Evolutionary conservation across 768 basidiomycete species (phyloP), one percentile per base, ranked within the genome.

Genomic region (Phlegmacium glaucopus): DNA sequence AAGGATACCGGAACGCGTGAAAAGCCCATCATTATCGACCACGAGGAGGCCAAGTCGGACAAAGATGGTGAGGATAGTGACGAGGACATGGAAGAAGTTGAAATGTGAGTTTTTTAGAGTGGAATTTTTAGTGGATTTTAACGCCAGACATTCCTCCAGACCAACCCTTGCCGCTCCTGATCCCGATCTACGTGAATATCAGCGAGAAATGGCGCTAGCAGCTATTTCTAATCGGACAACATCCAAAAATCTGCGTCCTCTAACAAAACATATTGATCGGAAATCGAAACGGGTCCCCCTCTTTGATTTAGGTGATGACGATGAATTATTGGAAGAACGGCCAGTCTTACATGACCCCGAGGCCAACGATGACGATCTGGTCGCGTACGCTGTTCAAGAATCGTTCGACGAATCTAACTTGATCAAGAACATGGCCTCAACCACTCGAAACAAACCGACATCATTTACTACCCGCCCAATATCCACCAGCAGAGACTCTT

Each of bases 1-100:
- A 76, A 89, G 40, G 91, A 96, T 56, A 59, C 52, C 43, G 93
- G 94, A 13, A 90, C 89, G 6, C 76, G 74, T 48, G 76, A 82
- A 41, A 91, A 90, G 54, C 94, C 94, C 5, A 97, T 97, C 48
- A 78, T 84, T 45, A 79, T 97, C 46, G 91, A 94, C 58, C 77
- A 78, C 34, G 81, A 85, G n/a, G 65, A 71, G 12, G 56, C 60
- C 12, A 47, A 63, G 36, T 59, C 67, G 45, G 65, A 65, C 34
- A 62, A 67, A 49, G 77, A 75, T 4, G 60, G 68, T 10, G 74
- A 70, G 57, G 89, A 85, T 47, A 91, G 78, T 16, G 62, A 70
- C 16, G 72, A 66, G 56, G 90, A 85, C 48, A 94, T 90, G 89
- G 92, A 93, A 60, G 86, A 91, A 62, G 81, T 90, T 17, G 56